Evolutionary conservation across 1,284 basidiomycete genomes (phyloP).

Genomic region (Thelephora terrestris): DNA sequence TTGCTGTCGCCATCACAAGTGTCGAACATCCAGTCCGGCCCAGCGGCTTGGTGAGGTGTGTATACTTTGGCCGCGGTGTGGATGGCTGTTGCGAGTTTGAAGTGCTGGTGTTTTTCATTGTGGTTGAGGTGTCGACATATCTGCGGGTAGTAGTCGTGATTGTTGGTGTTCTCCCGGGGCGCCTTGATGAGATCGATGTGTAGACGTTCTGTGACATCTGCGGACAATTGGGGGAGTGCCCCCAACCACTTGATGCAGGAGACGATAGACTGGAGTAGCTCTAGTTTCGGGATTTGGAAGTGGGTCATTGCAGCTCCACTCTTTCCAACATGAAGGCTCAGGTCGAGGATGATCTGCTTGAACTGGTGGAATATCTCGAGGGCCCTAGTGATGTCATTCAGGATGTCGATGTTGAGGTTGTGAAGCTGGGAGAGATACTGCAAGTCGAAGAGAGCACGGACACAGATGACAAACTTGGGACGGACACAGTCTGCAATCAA

Average conservation of each 20-base stretch:
- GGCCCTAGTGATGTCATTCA: neutral
- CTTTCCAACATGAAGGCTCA: neutral
- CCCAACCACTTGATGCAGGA: slow-evolving; percentile 18
- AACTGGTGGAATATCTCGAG: neutral
- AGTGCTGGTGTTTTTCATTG: slow-evolving; percentile 17
- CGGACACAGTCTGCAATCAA: neutral
- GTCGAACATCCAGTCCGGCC: no score
- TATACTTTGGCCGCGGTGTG: neutral
- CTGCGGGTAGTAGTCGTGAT: slow-evolving; percentile 21
- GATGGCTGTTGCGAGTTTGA: slow-evolving; percentile 19
- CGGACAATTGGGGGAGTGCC: slow-evolving; percentile 21
- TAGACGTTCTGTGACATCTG: slow-evolving; percentile 21
- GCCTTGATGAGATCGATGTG: slow-evolving; percentile 24
- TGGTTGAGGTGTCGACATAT: slow-evolving; percentile 20
- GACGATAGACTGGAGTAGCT: slow-evolving; percentile 24
- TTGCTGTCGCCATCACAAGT: no score
- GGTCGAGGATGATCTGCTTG: neutral
- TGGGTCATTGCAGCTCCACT: no score
- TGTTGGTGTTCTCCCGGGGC: slow-evolving; percentile 16
- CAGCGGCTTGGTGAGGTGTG: no score
- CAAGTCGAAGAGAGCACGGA: neutral
- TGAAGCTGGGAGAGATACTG: neutral
- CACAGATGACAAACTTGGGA: neutral
- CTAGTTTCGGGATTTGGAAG: slow-evolving; percentile 9
- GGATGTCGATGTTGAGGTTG: neutral